phyloP scores from a whole-genome alignment of 2,329 filamentous ascomycete species.

The Didymella sp. region DNA sequence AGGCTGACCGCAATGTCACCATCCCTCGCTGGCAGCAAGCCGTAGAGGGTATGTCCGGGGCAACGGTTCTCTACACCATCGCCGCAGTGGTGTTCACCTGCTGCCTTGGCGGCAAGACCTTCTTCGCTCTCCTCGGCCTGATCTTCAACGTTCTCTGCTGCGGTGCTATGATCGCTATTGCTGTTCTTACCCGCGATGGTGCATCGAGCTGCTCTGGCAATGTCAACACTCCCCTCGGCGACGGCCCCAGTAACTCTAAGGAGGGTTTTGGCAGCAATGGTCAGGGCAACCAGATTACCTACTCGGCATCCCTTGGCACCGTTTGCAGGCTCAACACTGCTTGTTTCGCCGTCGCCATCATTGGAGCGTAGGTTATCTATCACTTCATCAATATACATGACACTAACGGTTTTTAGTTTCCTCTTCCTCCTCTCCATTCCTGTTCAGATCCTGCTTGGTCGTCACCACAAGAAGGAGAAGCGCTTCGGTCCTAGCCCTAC shows the following conservation, averaged over 20 bases:
- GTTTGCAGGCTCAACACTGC: constrained; percentile 80
- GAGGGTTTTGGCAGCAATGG: constrained; percentile 58
- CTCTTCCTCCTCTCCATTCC: constrained; percentile 78
- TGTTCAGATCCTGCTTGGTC: constrained; percentile 71
- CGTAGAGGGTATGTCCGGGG: constrained; percentile 75
- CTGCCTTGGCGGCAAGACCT: constrained; percentile 73
- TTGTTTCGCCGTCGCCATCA: constrained; percentile 77
- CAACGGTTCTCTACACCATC: constrained; percentile 75
- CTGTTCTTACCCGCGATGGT: constrained; percentile 74
- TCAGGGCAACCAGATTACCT: constrained; percentile 52
- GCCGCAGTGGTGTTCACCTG: constrained; percentile 77
- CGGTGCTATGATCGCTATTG: constrained; percentile 81
- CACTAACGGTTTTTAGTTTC: constrained; percentile 57
- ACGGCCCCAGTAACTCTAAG: constrained; percentile 61
- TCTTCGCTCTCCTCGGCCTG: constrained; percentile 77
- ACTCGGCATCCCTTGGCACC: constrained; percentile 58
- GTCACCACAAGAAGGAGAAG: constrained; percentile 77
- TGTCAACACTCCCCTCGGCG: constrained; percentile 73
- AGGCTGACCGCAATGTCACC: constrained; percentile 67
- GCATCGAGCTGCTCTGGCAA: constrained; percentile 68
- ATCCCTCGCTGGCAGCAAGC: constrained; percentile 73
- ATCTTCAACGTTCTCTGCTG: constrained; percentile 79
- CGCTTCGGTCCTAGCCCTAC: constrained; percentile 70
- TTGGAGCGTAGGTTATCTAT: constrained; percentile 69
- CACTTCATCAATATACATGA: not conserved